Evolutionary conservation across 2,329 filamentous ascomycete genomes (phyloP).

Genomic region (Chalaropsis thielavioides): DNA sequence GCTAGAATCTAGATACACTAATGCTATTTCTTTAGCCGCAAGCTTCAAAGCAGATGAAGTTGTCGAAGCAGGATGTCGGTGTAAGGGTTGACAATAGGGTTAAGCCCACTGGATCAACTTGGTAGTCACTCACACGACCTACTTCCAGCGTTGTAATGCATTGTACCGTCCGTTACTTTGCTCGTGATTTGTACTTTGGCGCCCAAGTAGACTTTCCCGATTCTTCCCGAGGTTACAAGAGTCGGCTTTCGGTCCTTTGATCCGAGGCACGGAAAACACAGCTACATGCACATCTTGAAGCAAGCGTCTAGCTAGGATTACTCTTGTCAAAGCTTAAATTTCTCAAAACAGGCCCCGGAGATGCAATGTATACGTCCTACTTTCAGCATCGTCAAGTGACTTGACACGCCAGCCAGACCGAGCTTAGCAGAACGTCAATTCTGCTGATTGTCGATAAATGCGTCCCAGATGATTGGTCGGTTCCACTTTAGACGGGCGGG

Average conservation of each 20-base stretch:
- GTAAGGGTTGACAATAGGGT: not conserved
- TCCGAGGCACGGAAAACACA: not conserved
- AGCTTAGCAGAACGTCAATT: not conserved
- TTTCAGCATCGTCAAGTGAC: not conserved
- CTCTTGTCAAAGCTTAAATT: not conserved
- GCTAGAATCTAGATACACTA: too few relatives aligned
- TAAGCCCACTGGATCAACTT: not conserved
- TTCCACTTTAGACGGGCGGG: not conserved
- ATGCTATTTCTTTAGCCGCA: too few relatives aligned
- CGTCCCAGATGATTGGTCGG: not conserved
- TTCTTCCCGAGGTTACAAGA: not conserved
- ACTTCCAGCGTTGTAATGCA: not conserved
- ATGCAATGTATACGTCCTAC: not conserved
- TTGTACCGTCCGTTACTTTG: too few relatives aligned
- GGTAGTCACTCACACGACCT: conserved; percentile 3
- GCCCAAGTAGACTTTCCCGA: not conserved
- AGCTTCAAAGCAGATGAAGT: too few relatives aligned
- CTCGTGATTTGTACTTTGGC: not conserved
- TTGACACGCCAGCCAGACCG: not conserved
- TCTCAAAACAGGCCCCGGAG: not conserved
- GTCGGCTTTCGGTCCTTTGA: conserved; percentile 2
- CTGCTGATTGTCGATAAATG: not conserved
- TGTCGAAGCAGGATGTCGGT: not conserved
- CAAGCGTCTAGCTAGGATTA: not conserved
- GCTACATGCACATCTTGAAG: not conserved